Evolutionary conservation across 139 green algal genomes (phyloP).

Genomic region (Penium margaritaceum): DNA sequence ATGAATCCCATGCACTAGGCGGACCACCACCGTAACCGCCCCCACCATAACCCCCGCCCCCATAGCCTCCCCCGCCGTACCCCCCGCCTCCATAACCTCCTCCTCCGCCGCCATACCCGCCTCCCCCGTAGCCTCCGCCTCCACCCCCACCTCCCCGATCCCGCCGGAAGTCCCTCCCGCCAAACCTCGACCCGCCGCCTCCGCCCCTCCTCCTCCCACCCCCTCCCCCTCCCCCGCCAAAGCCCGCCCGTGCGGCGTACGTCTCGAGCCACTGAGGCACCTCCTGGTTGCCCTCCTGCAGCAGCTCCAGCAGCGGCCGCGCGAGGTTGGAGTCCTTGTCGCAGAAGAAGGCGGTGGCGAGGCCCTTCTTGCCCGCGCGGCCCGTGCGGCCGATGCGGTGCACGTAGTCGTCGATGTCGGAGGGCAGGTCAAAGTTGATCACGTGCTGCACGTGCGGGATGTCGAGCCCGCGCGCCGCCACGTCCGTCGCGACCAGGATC

Average conservation of each 20-base stretch:
- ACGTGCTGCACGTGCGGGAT: conserved; percentile 80
- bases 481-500: conserved; percentile 78
- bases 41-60: conserved; percentile 26
- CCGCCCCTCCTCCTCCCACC: conserved; percentile 4
- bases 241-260: conserved; percentile 57
- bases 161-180: conserved; percentile 79
- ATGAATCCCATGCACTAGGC: conserved; percentile 40
- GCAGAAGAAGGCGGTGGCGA: conserved; percentile 90
- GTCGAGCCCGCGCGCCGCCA: conserved; percentile 89
- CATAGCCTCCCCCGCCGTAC: conserved; percentile 41
- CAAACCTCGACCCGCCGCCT: conserved; percentile 65
- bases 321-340: conserved; percentile 83
- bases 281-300: conserved; percentile 90
- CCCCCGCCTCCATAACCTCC: neutral
- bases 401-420: conserved; percentile 81
- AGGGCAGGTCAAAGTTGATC: conserved; percentile 77
- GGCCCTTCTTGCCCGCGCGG: conserved; percentile 86
- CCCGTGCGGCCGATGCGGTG: conserved; percentile 77
- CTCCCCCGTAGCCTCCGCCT: conserved; percentile 32
- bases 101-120: conserved; percentile 13
- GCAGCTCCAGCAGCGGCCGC: conserved; percentile 64
- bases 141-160: conserved; percentile 55
- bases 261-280: conserved; percentile 82
- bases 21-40: conserved; percentile 30
- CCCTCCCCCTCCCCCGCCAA: conserved; percentile 20